Evolutionary conservation across 2,329 filamentous ascomycete genomes (phyloP), one percentile per base, ranked within the genome.

Genomic region (Ceratocystiopsis minuta): DNA sequence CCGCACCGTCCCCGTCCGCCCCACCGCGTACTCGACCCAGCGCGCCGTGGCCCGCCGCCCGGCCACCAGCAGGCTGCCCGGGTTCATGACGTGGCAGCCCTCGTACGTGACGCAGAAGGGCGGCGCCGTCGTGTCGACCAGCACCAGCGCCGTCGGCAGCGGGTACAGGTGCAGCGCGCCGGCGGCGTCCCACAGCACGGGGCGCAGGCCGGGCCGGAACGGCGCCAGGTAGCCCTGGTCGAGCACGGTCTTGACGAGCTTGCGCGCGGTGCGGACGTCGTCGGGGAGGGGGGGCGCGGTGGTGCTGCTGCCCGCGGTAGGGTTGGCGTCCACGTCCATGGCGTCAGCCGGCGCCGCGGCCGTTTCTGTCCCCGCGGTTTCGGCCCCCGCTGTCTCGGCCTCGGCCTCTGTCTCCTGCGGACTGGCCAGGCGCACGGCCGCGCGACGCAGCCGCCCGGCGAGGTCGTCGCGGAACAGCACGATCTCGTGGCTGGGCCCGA

Each of bases 1-100:
- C 55, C 67, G 73, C 12, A 81, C 56, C 52, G 57, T 70, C 1
- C 80, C 81, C 43, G 69, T 66, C 39, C 65, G 69, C 20, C 74
- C 68, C 36, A 83, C 59, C 58, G 82, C 80, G 62, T 88, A 96
- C 62, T 96, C 90, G 1, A 88, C 68, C 88, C 90, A 96, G 47
- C 78, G 70, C 6, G 76, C 81, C 7, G 78, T 72, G 4, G 77
- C 75, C 48, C 75, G 72, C 41, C 77, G 68, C 0, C 78, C 79
- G 0, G 72, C 64, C 0, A 83, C 76, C 18, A 92, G 68, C 39
- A 98, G 59, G 39, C 71, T 68, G 6, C 86, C 85, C 0, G 90
- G 87, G 56, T 98, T 98, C 72, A 98, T 78, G 32, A 95, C 87
- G 61, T 90, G 83, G 54, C 90, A 96, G 0, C 87, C 88, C 59